Evolutionary conservation across 2,329 filamentous ascomycete genomes (phyloP), one percentile per base, ranked within the genome.

Genomic region (Stachybotrys elegans): DNA sequence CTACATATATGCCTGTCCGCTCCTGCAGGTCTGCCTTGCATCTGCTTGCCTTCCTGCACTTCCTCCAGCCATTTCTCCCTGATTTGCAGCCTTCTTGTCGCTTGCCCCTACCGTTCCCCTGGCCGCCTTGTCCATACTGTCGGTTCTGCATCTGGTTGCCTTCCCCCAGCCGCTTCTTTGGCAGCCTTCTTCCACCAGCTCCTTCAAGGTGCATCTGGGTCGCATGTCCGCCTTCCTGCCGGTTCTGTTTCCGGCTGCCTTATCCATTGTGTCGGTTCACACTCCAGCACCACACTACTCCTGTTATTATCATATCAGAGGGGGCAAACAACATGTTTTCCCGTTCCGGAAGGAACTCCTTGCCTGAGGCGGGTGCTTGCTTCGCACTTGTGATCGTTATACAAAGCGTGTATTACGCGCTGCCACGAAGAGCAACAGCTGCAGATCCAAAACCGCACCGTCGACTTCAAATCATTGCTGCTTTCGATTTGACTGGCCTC

Each of bases 1-100:
- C 32, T 35, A 35, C 32, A 35, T 35, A 35, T 35, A 35, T 35
- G 32, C 32, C 32, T 16, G 32, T 35, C 32, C 32, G 9, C 32
- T 9, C 14, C 32, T 35, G 32, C 32, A 35, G 9, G 16, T 35
- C 32, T 35, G 32, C 16, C 32, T 35, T 35, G 32, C 32, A 35
- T 35, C 32, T 35, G 32, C 9, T 35, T 35, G 32, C 32, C 32
- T 35, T 35, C 25, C n/a, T 29, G n/a, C n/a, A n/a, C n/a, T n/a
- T n/a, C n/a, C 25, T n/a, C 25, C 25, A 29, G 25, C 25, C 25
- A n/a, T n/a, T 29, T 29, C 25, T 29, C 25, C 25, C 25, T 29
- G 25, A n/a, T 29, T 29, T n/a, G 25, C 25, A 29, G 25, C 25
- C 25, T 29, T 29, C 25, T 29, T n/a, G 25, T 29, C n/a, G n/a